Base-by-base conservation (phyloP, 768 basidiomycete species). In the Boletus reticuloceps region DNA sequence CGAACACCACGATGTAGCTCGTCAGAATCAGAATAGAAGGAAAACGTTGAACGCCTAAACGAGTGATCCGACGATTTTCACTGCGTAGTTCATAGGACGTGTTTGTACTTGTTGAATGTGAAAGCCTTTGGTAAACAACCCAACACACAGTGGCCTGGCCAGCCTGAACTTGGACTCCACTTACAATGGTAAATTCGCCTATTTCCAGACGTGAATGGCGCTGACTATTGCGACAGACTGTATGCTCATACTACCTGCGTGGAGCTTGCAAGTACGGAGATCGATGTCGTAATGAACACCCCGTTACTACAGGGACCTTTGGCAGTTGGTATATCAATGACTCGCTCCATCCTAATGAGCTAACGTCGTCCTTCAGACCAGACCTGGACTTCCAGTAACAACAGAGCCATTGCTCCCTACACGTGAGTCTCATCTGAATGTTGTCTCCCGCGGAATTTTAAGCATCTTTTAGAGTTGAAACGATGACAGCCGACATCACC, bases 211-310 rank as follows among this genome's bases (percentile, higher is more conserved):
- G 2, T n/a, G 13, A 39, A 1, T 5, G 29, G 8, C 38, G 4
- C 36, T 66, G 17, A 69, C 39, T 1, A 2, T 59, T 41, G 32
- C 44, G 5, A 38, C 40, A 88, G 87, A 67, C 66, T 8, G 78
- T 86, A 0, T 90, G 88, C 63, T 73, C 77, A 44, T 90, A 75
- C 69, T 89, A 78, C 64, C 64, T 85, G 41, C 79, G 82, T 16
- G 89, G 88, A 8, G 62, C 72, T 36, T 90, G 89, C 72, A 81
- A 75, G 61, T 91, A 85, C 61, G 89, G 89, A 4, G 71, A 76
- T 47, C 72, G 69, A 36, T 91, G 89, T 67, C 78, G 81, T 59
- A 83, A 87, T 60, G 85, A 88, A 58, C 88, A 89, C 66, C 84
- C 79, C 34, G 62, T 48, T 48, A 56, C 79, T 51, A 32, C 63